Conservation (phyloP, 306 rosid species). For the Geum urbanum region DNA sequence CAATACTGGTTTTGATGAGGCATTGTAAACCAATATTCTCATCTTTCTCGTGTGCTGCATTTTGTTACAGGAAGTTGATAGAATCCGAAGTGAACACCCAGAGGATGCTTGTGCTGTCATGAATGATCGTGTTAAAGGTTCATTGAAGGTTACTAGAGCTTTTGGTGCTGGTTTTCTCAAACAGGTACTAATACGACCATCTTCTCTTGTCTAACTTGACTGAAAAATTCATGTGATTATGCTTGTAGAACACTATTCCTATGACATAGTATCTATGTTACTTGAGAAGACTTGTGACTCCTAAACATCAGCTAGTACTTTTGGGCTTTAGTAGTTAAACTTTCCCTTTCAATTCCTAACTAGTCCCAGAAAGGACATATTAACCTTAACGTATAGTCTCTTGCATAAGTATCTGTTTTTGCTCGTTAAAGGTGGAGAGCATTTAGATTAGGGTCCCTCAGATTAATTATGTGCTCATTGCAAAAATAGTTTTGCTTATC, state of each 20-base stretch:
- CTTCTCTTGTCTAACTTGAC: background rate
- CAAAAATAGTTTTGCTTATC: background rate
- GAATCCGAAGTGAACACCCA: constrained; percentile 70
- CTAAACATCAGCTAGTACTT: background rate
- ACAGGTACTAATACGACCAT: constrained; percentile 45
- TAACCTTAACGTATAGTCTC: background rate
- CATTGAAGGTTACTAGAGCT: constrained; percentile 91
- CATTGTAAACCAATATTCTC: background rate
- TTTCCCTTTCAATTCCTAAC: background rate
- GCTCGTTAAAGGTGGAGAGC: background rate
- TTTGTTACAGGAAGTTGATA: constrained; percentile 67
- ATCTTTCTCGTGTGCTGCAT: constrained; percentile 8
- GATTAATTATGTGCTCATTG: background rate
- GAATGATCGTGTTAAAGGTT: constrained; percentile 95
- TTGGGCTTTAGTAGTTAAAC: background rate
- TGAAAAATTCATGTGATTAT: background rate
- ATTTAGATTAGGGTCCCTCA: background rate
- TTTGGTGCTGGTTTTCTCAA: constrained; percentile 98
- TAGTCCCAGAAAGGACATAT: background rate
- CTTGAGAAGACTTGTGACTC: background rate
- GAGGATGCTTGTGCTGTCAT: constrained; percentile 77
- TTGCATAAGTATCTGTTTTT: background rate
- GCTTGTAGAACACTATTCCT: too few relatives aligned
- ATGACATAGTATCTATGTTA: too few relatives aligned
- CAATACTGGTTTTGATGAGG: background rate